Evolutionary conservation across 768 basidiomycete species (phyloP).

Genomic region (Lyophyllum atratum): DNA sequence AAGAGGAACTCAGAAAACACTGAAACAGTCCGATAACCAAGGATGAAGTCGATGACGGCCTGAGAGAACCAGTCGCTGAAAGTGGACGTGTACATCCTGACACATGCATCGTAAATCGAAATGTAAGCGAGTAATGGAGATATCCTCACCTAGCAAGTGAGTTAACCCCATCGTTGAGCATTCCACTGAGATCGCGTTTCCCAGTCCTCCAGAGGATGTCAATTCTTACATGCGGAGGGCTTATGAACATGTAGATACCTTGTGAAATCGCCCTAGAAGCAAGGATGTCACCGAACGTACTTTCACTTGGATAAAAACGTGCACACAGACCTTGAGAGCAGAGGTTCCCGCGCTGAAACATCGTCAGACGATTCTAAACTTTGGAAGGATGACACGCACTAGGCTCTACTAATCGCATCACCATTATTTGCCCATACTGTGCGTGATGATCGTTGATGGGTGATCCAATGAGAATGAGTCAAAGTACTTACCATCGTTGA

Average conservation of each 20-base stretch:
- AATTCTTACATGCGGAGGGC: neutral
- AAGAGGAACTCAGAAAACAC: conserved; percentile 95
- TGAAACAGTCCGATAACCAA: conserved; percentile 81
- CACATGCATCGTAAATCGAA: neutral
- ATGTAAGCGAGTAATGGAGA: neutral
- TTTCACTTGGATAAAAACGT: conserved; percentile 7
- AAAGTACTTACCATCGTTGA: conserved; percentile 67
- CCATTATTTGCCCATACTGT: conserved; percentile 98
- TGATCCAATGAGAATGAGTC: neutral
- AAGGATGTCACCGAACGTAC: neutral
- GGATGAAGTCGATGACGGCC: conserved; percentile 91
- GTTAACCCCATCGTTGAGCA: conserved; percentile 95
- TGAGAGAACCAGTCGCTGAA: conserved; percentile 97
- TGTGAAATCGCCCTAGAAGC: conserved; percentile 78
- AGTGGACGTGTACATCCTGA: conserved; percentile 85
- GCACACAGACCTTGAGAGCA: conserved; percentile 76
- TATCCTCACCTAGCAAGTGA: conserved; percentile 71
- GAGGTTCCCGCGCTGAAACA: conserved; percentile 86
- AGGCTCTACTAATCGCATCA: conserved; percentile 88
- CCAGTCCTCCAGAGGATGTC: conserved; percentile 64
- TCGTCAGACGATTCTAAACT: neutral
- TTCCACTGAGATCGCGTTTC: conserved; percentile 89
- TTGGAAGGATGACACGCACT: conserved; percentile 49
- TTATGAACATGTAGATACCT: conserved; percentile 46
- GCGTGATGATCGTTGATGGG: neutral